Conservation (phyloP, 1,139 yeast genomes). For the Blastobotrys aristatus region DNA sequence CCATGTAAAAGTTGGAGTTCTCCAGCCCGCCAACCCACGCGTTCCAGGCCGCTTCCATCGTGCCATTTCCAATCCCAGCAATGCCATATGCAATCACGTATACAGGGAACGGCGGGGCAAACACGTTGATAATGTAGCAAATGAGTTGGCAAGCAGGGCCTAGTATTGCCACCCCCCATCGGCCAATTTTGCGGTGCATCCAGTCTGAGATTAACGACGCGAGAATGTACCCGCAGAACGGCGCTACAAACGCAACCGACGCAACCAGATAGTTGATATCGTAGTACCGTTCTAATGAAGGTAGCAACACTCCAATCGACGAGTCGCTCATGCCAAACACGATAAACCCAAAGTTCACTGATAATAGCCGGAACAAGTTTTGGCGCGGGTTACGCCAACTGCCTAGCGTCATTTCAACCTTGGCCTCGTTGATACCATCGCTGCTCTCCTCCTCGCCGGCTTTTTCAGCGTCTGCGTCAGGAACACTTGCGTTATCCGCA, state of each 20-base stretch:
- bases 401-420: background rate
- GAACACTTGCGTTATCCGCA: too few relatives aligned
- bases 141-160: conserved; percentile 38
- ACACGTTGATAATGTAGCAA: conserved; percentile 42
- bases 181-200: conserved; percentile 41
- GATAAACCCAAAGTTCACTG: conserved; percentile 27
- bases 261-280: conserved; percentile 26
- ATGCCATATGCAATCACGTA: conserved; percentile 51
- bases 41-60: conserved; percentile 52
- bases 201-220: conserved; percentile 36
- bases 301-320: conserved; percentile 28
- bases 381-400: conserved; percentile 24
- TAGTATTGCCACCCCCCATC: conserved; percentile 36
- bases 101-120: conserved; percentile 38
- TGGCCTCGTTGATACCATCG: background rate
- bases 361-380: conserved; percentile 21
- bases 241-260: conserved; percentile 30
- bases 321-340: conserved; percentile 32
- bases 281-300: conserved; percentile 29
- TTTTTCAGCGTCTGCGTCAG: background rate
- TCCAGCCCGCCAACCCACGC: conserved; percentile 48
- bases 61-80: conserved; percentile 58
- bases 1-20: conserved; percentile 44
- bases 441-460: background rate
- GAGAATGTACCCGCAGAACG: conserved; percentile 35